A percentile compares a stretch with the other conserved stretches of the same genome.
phyloP scores from a whole-genome alignment of 2,329 filamentous ascomycete species.

The Kalmusia sp. region DNA sequence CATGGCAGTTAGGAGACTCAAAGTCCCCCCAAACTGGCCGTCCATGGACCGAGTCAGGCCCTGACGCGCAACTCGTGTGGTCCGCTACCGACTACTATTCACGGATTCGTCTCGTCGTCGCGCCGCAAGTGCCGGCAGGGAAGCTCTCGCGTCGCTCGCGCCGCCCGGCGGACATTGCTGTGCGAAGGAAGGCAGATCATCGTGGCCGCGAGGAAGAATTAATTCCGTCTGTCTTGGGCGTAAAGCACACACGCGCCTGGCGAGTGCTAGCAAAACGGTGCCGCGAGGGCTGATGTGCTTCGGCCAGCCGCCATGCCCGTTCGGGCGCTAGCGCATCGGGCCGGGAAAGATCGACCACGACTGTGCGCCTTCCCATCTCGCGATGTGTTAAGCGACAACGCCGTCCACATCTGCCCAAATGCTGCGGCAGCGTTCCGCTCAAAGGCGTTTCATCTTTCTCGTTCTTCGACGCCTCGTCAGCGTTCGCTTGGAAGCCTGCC shows the following conservation, averaged over 20 bases:
- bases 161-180: background rate
- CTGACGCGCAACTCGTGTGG: background rate
- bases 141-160: no score
- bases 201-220: background rate
- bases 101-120: background rate
- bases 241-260: no score
- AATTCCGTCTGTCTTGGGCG: background rate
- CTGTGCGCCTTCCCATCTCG: slow-evolving; percentile 18
- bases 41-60: slow-evolving; percentile 14
- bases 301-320: background rate
- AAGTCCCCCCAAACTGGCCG: background rate
- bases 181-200: background rate
- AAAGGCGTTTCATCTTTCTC: slow-evolving; percentile 22
- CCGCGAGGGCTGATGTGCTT: no score
- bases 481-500: slow-evolving; percentile 8
- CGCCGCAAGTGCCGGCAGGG: no score
- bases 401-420: slow-evolving; percentile 2
- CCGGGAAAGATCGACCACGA: slow-evolving; percentile 29
- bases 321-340: background rate
- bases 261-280: no score
- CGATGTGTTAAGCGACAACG: slow-evolving; percentile 1
- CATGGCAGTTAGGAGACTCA: background rate
- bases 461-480: slow-evolving; percentile 12
- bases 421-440: background rate
- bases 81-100: background rate